Evolutionary conservation across 179 eudicot genomes (phyloP).

Genomic region (Actinidia arguta): DNA sequence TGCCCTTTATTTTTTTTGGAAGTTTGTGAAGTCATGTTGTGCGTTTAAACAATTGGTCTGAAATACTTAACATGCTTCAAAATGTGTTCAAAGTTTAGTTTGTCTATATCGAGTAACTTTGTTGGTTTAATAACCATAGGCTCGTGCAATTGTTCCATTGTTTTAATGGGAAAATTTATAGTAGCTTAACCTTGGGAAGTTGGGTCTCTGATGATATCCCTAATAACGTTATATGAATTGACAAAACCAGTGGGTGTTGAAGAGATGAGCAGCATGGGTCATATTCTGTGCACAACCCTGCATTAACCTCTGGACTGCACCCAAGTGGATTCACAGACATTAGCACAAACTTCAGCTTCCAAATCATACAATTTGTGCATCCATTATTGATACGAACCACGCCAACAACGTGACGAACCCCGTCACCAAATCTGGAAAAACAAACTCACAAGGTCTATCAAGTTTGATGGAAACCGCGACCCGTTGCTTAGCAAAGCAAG

Average conservation of each 20-base stretch:
- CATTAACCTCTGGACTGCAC: conserved; percentile 22
- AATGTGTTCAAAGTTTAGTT: too few relatives aligned
- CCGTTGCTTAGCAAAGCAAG: neutral
- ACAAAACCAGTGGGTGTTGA: conserved; percentile 43
- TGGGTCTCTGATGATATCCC: conserved; percentile 40
- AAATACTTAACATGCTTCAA: too few relatives aligned
- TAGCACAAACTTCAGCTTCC: conserved; percentile 40
- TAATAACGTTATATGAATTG: conserved; percentile 45
- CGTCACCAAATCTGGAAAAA: too few relatives aligned
- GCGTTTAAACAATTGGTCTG: too few relatives aligned
- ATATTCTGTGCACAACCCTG: neutral
- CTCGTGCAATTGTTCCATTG: neutral
- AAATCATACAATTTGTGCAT: conserved; percentile 33
- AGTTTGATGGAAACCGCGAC: too few relatives aligned
- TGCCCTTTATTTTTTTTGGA: too few relatives aligned
- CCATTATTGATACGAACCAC: too few relatives aligned
- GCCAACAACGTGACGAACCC: too few relatives aligned
- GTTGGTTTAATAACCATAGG: too few relatives aligned
- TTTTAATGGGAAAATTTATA: neutral
- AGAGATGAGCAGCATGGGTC: conserved; percentile 27
- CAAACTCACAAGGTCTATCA: too few relatives aligned
- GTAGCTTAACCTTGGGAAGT: conserved; percentile 29
- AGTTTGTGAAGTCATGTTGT: too few relatives aligned
- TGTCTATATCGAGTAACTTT: too few relatives aligned
- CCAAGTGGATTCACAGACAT: conserved; percentile 42